phyloP scores from a whole-genome alignment of 306 rosid genomes.

The Herpetospermum pedunculosum region DNA sequence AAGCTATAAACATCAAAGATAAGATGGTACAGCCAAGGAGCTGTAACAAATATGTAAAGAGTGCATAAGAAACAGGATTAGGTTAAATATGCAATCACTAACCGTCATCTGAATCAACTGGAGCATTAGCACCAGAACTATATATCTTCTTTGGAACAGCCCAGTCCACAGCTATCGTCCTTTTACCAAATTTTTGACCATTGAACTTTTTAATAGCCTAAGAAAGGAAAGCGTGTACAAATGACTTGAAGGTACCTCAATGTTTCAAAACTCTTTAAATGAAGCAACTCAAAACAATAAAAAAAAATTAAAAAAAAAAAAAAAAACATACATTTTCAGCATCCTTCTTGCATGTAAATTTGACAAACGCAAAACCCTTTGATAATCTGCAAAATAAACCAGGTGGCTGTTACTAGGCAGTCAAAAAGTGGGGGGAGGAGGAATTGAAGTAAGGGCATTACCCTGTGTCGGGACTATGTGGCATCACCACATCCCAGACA shows the following conservation, averaged over 20 bases:
- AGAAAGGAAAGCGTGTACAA: background rate
- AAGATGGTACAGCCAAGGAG: background rate
- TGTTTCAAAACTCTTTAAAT: background rate
- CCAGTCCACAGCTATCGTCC: slow-evolving; percentile 94
- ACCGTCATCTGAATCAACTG: slow-evolving; percentile 54
- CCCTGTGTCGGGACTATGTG: slow-evolving; percentile 67
- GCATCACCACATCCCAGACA: slow-evolving; percentile 86
- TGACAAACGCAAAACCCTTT: slow-evolving; percentile 90
- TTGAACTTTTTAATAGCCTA: slow-evolving; percentile 80
- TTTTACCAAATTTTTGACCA: slow-evolving; percentile 56
- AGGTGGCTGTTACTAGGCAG: background rate
- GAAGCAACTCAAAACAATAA: slow-evolving; percentile 11
- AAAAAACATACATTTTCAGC: slow-evolving; percentile 58
- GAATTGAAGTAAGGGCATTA: slow-evolving; percentile 8
- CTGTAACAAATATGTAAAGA: background rate
- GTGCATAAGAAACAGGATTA: background rate
- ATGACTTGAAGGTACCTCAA: background rate
- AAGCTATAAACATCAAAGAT: background rate
- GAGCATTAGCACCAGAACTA: slow-evolving; percentile 27
- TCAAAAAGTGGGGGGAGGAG: background rate
- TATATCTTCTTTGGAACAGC: slow-evolving; percentile 81
- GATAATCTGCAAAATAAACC: slow-evolving; percentile 50
- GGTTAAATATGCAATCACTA: slow-evolving; percentile 3
- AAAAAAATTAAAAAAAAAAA: too few species aligned
- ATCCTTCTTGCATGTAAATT: slow-evolving; percentile 77